These are phyloP conservation scores for Botrytis squamosa DNA, from an alignment of 2,329 filamentous ascomycete genomes.

Conservation along the genomic window DNA sequence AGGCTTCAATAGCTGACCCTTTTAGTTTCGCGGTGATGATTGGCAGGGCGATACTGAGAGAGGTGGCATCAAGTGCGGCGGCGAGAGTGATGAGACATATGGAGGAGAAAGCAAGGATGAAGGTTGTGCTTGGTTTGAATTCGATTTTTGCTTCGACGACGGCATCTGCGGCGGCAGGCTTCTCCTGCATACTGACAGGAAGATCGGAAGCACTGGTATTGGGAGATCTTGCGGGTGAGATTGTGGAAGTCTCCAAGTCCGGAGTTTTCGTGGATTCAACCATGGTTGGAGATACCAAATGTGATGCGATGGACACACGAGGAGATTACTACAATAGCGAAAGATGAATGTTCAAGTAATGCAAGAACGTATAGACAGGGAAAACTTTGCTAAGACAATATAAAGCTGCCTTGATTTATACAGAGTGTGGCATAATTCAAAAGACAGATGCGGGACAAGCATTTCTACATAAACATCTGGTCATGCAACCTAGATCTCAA, in stretches of 20 bases:
- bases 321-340: background rate
- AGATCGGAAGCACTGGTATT: background rate
- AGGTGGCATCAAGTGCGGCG: constrained; percentile 65
- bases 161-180: background rate
- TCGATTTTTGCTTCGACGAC: background rate
- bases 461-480: background rate
- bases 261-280: background rate
- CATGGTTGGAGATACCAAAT: background rate
- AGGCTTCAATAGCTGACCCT: constrained; percentile 59
- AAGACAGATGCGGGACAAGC: background rate
- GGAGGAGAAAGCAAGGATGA: constrained; percentile 34
- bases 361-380: background rate
- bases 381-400: background rate
- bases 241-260: background rate
- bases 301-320: background rate
- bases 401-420: background rate
- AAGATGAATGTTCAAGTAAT: background rate
- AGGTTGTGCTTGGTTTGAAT: constrained; percentile 32
- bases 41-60: constrained; percentile 60
- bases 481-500: background rate
- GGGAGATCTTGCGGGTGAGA: background rate
- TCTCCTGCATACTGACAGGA: background rate
- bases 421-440: background rate
- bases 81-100: constrained; percentile 54
- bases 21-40: constrained; percentile 52